These are phyloP conservation scores for Cyclotella cryptica DNA, from an alignment of 108 stramenopile genomes.

Conservation along the genomic window DNA sequence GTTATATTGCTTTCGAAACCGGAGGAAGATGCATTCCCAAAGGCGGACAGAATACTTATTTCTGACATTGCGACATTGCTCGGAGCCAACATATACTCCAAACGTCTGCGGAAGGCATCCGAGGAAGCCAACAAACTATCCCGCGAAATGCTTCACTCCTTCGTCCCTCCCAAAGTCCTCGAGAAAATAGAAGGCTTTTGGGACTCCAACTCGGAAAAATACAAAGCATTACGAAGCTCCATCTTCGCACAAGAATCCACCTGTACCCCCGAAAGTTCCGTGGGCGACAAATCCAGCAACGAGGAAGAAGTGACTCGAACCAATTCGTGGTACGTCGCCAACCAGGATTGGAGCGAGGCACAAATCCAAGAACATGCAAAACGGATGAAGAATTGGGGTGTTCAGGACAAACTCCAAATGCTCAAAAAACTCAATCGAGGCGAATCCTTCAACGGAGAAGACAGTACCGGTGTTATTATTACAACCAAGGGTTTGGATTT, in stretches of 20 bases:
- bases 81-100: conserved; percentile 39
- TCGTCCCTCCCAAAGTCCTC: conserved; percentile 43
- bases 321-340: conserved; percentile 21
- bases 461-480: conserved; percentile 13
- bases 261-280: conserved; percentile 23
- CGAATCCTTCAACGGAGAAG: not conserved
- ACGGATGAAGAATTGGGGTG: not conserved
- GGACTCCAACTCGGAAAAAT: conserved; percentile 29
- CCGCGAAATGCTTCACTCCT: conserved; percentile 36
- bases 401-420: conserved; percentile 11
- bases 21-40: conserved; percentile 35
- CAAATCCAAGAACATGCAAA: conserved; percentile 12
- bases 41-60: conserved; percentile 35
- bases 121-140: conserved; percentile 31
- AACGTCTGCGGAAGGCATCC: conserved; percentile 30
- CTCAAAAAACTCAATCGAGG: conserved; percentile 2
- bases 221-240: not conserved
- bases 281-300: not conserved
- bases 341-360: conserved; percentile 10
- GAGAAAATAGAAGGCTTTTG: conserved; percentile 38
- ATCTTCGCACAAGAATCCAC: not conserved
- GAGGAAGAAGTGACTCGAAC: conserved; percentile 7
- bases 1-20: conserved; percentile 14
- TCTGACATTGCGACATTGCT: conserved; percentile 41
- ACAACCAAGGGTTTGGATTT: conserved; percentile 12